Evolutionary conservation across 257 asterid genomes (phyloP), one percentile per base, ranked within the genome.

Genomic region (Penstemon barbatus): DNA sequence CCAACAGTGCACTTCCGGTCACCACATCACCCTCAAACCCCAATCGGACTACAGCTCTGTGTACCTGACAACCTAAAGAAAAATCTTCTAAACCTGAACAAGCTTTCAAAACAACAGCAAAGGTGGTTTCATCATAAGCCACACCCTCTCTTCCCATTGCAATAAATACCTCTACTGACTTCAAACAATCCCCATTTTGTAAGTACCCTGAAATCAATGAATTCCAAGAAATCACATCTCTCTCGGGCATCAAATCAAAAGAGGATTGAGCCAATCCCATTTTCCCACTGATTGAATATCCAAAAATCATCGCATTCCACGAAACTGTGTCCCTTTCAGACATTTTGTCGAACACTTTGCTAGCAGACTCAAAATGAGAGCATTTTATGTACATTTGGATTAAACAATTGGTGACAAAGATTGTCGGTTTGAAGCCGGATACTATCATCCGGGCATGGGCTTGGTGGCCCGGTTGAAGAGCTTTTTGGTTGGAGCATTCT

Each of bases 191-290:
- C 61, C 88, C 84, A 70, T 89, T 84, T 72, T 80, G 92, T 81
- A 84, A 61, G 73, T 91, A 80, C 65, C 94, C 96, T 3, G 98
- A 89, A 56, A 91, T 86, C 84, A 91, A 70, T 60, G 98, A 81
- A 65, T 91, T 91, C 98, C 96, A 89, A 0, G 96, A 89, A 64
- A 91, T 78, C 65, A 79, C 96, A 76, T 91, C 96, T 74, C 83
- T 86, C 74, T 80, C 82, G 38, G 89, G 89, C 89, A 84, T 89
- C 75, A 36, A 69, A 61, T 83, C 87, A 68, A 92, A 92, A 43
- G 72, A 37, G 0, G 76, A 49, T 7, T 72, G 81, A 0, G 96
- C 94, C 66, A 73, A 52, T 8, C 59, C 80, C 80, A 83, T 53
- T 40, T 86, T 71, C 62, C 81, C 82, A 61, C 57, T 50, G 18